Percentiles rank a stretch among this genome's conserved stretches.
phyloP scores from a whole-genome alignment of 345 rosid species.

The Bruguiera parviflora region DNA sequence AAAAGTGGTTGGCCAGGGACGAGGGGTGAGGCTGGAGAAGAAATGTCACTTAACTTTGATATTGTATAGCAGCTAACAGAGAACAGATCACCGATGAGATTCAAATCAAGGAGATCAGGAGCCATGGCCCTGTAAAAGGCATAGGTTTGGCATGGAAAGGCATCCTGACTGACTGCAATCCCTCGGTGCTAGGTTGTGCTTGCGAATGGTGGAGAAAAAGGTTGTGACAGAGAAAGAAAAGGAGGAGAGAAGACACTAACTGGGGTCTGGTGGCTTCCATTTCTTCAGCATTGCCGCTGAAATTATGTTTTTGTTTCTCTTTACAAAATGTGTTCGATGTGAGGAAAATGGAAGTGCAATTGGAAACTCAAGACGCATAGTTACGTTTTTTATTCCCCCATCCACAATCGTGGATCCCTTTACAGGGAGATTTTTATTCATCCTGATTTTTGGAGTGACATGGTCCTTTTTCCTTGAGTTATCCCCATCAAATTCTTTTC shows the following conservation, averaged over 20 bases:
- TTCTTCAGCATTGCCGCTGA: not conserved
- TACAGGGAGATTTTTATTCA: too few species aligned
- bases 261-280: slow-evolving; percentile 21
- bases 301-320: too few species aligned
- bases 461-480: too few species aligned
- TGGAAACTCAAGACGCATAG: too few species aligned
- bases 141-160: slow-evolving; percentile 55
- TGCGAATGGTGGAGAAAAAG: slow-evolving; percentile 9
- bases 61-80: slow-evolving; percentile 53
- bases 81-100: slow-evolving; percentile 60
- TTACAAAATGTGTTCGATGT: too few species aligned
- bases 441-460: too few species aligned
- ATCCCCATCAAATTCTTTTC: too few species aligned
- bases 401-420: too few species aligned
- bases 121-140: slow-evolving; percentile 45
- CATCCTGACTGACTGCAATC: slow-evolving; percentile 34
- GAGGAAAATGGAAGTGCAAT: too few species aligned
- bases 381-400: too few species aligned
- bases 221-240: slow-evolving; percentile 24
- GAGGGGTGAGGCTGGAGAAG: slow-evolving; percentile 47
- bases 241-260: slow-evolving; percentile 15
- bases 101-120: slow-evolving; percentile 46
- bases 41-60: slow-evolving; percentile 54
- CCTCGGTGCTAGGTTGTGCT: slow-evolving; percentile 45
- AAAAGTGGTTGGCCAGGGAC: slow-evolving; percentile 44